Evolutionary conservation across 75 land plant species (phyloP).

Genomic region (Sequoia sempervirens): DNA sequence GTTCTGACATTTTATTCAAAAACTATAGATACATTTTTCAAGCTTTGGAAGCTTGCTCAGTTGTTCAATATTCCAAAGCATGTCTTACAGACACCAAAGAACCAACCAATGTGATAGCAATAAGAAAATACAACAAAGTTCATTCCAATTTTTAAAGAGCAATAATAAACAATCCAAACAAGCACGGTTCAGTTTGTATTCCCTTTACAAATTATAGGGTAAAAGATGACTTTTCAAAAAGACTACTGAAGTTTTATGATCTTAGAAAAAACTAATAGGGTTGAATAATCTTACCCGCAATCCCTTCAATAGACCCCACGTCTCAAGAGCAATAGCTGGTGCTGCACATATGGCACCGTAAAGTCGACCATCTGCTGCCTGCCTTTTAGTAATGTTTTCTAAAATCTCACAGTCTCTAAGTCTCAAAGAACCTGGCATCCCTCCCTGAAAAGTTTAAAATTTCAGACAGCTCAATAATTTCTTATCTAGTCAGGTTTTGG

Average conservation of each 20-base stretch:
- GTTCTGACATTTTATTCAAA: background rate
- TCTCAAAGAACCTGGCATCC: conserved; percentile 60
- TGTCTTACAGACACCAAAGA: background rate
- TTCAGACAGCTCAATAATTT: background rate
- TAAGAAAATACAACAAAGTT: background rate
- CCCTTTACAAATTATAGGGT: background rate
- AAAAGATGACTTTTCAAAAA: background rate
- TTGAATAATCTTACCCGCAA: conserved; percentile 31
- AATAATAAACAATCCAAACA: background rate
- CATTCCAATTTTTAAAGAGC: background rate
- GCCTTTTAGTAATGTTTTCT: conserved; percentile 43
- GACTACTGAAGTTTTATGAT: background rate
- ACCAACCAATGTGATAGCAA: background rate
- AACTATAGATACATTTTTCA: background rate
- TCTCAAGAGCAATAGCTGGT: conserved; percentile 60
- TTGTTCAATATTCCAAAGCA: background rate
- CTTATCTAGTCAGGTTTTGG: background rate
- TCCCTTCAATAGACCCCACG: conserved; percentile 66
- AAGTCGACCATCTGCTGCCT: conserved; percentile 46
- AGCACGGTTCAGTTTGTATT: background rate
- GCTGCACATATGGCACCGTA: conserved; percentile 68
- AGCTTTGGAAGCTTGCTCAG: background rate
- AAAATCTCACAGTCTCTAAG: conserved; percentile 38
- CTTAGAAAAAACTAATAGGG: background rate
- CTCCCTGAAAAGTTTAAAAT: conserved; percentile 35